Percentiles rank a stretch among this genome's conserved stretches.
Evolutionary conservation across 257 asterid species (phyloP).

Genomic region (Haberlea rhodopensis): DNA sequence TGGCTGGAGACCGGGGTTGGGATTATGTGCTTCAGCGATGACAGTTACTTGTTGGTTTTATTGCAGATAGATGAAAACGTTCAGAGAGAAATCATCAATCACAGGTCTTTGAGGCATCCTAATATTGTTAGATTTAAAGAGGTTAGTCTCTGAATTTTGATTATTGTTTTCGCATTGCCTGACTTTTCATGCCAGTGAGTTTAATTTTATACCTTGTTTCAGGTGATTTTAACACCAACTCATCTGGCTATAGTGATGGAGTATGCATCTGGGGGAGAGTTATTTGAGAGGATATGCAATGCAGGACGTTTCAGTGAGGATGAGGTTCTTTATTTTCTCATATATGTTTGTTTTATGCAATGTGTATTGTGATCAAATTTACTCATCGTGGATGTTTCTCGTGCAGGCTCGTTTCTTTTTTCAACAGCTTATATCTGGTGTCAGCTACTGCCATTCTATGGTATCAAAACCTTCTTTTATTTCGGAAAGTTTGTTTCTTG

Average conservation of each 20-base stretch:
- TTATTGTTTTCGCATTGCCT: neutral
- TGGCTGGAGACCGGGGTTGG: neutral
- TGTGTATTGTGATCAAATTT: neutral
- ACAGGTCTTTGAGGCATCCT: constrained; percentile 86
- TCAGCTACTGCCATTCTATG: constrained; percentile 90
- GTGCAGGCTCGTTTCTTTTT: constrained; percentile 87
- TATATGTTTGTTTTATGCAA: neutral
- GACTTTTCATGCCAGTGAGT: constrained; percentile 7
- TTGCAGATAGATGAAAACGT: constrained; percentile 90
- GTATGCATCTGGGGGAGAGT: constrained; percentile 95
- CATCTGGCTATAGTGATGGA: constrained; percentile 96
- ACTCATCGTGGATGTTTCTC: neutral
- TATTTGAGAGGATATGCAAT: constrained; percentile 77
- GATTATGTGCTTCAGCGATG: neutral
- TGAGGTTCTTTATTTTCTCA: constrained; percentile 50
- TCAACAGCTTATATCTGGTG: constrained; percentile 93
- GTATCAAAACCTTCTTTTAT: too few species aligned
- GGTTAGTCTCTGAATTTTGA: constrained; percentile 36
- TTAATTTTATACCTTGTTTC: constrained; percentile 15
- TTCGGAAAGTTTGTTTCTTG: constrained; percentile 12
- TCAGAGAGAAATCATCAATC: constrained; percentile 82
- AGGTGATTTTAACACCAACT: constrained; percentile 86
- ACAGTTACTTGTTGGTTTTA: constrained; percentile 18
- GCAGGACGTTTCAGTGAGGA: constrained; percentile 91
- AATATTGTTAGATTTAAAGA: constrained; percentile 79